These are phyloP conservation scores for Blastocladiella emersonii DNA, from an alignment of 371 early-diverging fungal species.

Conservation along the genomic window DNA sequence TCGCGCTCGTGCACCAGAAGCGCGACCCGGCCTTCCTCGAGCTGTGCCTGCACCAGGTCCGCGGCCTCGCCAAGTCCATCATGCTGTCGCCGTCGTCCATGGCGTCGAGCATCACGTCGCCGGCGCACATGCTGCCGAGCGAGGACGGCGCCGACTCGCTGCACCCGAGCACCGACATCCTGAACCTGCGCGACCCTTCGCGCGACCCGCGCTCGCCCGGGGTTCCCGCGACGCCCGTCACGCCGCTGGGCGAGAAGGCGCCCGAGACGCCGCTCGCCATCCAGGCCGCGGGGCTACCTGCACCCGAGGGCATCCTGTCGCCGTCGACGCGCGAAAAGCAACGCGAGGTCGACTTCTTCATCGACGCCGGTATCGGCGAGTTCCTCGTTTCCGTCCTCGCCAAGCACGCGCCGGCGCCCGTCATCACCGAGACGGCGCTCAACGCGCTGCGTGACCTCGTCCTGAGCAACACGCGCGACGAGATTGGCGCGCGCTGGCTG, in stretches of 20 bases:
- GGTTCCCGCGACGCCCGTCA: no score
- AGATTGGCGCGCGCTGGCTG: neutral
- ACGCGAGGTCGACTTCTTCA: neutral
- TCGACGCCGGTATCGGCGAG: neutral
- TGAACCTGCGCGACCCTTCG: no score
- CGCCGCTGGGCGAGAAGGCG: no score
- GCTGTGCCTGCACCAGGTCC: neutral
- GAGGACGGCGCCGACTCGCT: neutral
- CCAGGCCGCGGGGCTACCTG: neutral
- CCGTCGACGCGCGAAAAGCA: neutral
- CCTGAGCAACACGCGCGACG: neutral
- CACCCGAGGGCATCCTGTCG: neutral
- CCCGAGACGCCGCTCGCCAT: neutral
- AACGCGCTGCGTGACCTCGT: neutral
- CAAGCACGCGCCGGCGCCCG: neutral
- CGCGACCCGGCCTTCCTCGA: neutral
- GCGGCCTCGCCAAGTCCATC: neutral
- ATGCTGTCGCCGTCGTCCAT: neutral
- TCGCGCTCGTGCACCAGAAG: neutral
- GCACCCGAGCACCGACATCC: no score
- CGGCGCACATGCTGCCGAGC: neutral
- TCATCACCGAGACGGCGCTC: neutral
- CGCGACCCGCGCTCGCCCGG: no score
- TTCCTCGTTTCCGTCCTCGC: neutral
- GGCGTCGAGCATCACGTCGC: neutral